Conservation (phyloP, 345 rosid genomes). For the Carallia pectinifolia region DNA sequence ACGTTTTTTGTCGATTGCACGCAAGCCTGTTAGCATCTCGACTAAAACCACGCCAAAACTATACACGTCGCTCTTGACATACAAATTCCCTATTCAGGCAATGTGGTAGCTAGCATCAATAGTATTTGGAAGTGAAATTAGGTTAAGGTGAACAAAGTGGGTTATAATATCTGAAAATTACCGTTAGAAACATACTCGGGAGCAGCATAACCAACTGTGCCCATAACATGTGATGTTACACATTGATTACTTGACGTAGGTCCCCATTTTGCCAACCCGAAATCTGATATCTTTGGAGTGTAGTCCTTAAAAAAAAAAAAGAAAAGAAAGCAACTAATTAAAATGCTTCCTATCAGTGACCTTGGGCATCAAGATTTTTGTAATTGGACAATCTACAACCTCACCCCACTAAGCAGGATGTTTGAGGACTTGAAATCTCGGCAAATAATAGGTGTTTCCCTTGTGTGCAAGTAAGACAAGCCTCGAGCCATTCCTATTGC, state of each 20-base stretch:
- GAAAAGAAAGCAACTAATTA: too few species aligned
- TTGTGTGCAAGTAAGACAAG: background rate
- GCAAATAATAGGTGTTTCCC: background rate
- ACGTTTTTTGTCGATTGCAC: background rate
- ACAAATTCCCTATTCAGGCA: background rate
- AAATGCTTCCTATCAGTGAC: too few species aligned
- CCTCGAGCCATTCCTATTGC: background rate
- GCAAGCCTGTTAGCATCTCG: constrained; percentile 1
- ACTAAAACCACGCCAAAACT: background rate
- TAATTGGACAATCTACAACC: too few species aligned
- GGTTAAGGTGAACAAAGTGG: too few species aligned
- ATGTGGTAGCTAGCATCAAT: background rate
- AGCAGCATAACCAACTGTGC: constrained; percentile 3
- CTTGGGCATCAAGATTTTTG: too few species aligned
- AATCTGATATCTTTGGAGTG: background rate
- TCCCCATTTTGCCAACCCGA: constrained; percentile 1
- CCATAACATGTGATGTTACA: background rate
- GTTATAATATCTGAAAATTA: background rate
- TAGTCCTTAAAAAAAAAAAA: too few species aligned
- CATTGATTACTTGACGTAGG: background rate
- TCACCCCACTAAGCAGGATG: background rate
- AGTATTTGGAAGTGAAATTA: background rate
- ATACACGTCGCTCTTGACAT: constrained; percentile 2
- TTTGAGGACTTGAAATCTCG: constrained; percentile 2
- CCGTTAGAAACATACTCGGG: background rate